These are phyloP conservation scores for Crepidotus variabilis DNA, from an alignment of 768 basidiomycete genomes.

Conservation along the genomic window DNA sequence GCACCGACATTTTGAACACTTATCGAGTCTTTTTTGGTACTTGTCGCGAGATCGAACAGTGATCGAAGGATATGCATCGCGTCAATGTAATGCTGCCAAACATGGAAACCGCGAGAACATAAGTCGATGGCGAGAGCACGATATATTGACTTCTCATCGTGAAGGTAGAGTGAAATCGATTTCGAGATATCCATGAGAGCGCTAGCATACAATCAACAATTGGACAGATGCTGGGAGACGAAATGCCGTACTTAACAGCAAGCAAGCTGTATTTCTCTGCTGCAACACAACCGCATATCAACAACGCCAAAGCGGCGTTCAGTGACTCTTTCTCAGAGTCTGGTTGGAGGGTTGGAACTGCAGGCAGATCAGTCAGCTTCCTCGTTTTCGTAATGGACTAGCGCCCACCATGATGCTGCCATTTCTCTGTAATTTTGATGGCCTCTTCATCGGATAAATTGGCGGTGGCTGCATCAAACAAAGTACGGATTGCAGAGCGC, in stretches of 20 bases:
- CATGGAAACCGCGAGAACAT: conserved; percentile 85
- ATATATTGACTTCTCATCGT: conserved; percentile 65
- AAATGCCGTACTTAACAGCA: conserved; percentile 53
- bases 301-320: conserved; percentile 65
- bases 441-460: conserved; percentile 35
- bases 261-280: conserved; percentile 76
- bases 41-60: conserved; percentile 79
- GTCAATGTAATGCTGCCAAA: conserved; percentile 94
- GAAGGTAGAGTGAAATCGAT: conserved; percentile 74
- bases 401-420: conserved; percentile 60
- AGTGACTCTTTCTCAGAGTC: conserved; percentile 55
- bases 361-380: neutral
- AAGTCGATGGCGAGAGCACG: conserved; percentile 81
- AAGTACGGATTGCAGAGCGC: conserved; percentile 67
- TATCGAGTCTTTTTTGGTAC: conserved; percentile 63
- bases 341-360: conserved; percentile 63
- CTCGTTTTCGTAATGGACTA: neutral
- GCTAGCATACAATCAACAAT: conserved; percentile 31
- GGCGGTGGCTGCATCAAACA: conserved; percentile 76
- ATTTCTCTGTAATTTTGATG: conserved; percentile 46
- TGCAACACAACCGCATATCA: conserved; percentile 81
- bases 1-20: conserved; percentile 64
- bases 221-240: neutral
- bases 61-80: conserved; percentile 84
- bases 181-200: conserved; percentile 80